Evolutionary conservation across 2,329 filamentous ascomycete species (phyloP).

Genomic region (Ceratocystis cubensis): DNA sequence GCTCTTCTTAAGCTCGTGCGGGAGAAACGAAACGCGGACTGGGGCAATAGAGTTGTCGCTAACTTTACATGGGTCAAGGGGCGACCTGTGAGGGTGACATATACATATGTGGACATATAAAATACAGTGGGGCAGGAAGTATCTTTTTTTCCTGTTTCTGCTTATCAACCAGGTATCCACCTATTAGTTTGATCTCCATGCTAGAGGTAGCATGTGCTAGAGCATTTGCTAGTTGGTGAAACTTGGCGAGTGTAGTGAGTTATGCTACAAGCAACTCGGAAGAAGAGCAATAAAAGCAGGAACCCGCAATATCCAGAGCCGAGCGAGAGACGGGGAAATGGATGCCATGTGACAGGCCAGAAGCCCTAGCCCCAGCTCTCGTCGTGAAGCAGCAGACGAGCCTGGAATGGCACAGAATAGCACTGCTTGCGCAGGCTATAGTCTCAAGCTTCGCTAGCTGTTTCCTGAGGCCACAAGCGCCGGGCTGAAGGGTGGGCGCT

Average conservation of each 20-base stretch:
- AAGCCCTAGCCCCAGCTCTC: no score
- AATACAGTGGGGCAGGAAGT: background rate
- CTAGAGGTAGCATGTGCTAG: background rate
- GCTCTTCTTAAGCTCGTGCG: background rate
- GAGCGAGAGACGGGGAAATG: background rate
- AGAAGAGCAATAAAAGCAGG: background rate
- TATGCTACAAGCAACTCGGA: background rate
- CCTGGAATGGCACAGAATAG: no score
- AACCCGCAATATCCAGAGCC: background rate
- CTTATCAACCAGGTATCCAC: conserved; percentile 16
- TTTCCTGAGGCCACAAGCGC: no score
- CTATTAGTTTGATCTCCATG: background rate
- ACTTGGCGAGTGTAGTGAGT: background rate
- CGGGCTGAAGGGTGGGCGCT: no score
- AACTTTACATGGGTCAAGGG: background rate
- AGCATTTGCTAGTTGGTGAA: background rate
- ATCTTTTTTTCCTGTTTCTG: conserved; percentile 8
- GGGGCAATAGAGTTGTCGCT: background rate
- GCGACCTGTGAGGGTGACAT: background rate
- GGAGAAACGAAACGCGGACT: conserved; percentile 1
- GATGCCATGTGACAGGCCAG: background rate
- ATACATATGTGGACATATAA: background rate
- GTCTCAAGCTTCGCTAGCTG: no score
- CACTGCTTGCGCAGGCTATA: no score
- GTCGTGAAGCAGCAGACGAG: no score